Evolutionary conservation across 306 rosid genomes (phyloP), one percentile per base, ranked within the genome.

Genomic region (Cucumis hystrix): DNA sequence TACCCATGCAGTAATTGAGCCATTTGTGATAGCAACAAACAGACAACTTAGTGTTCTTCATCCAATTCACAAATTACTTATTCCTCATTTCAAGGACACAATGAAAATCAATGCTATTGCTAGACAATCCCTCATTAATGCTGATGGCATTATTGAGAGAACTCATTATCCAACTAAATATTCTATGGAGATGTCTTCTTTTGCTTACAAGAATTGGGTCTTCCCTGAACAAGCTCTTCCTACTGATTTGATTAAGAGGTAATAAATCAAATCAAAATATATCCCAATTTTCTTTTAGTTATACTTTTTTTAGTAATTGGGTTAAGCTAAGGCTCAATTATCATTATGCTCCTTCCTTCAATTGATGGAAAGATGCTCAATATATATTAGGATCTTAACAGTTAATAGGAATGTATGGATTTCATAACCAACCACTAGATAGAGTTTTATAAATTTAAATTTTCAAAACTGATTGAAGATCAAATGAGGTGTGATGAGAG

Each of bases 141-240:
- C 20, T 2, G 0, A 69, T 43, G 75, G 75, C 1, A 6, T 69
- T 8, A 4, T 69, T 6, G 75, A 69, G 39, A 21, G 6, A 16
- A 88, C 91, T 10, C 89, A 87, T 35, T 93, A 84, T 76, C 90
- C 88, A 15, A 79, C 83, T 0, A 89, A 83, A 79, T 93, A 84
- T 78, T 72, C 87, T 10, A 75, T 91, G 90, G 96, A 69, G 18
- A 21, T 69, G 57, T 69, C 75, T 21, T 69, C 58, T 6, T 7
- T 6, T 23, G 39, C 20, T 20, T 69, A 69, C 0, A 12, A 45
- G n/a, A 23, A 3, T 45, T 69, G 75, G 75, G 13, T 6, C 7
- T 89, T 93, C 76, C 85, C 86, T 3, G 92, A 88, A 4, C 92
- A 89, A 84, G 92, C 97, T 43, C 84, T 93, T 12, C 97, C 98